Evolutionary conservation across 805 yeast genomes (phyloP), one percentile per base, ranked within the genome.

Genomic region (Priceomyces melissophilus): DNA sequence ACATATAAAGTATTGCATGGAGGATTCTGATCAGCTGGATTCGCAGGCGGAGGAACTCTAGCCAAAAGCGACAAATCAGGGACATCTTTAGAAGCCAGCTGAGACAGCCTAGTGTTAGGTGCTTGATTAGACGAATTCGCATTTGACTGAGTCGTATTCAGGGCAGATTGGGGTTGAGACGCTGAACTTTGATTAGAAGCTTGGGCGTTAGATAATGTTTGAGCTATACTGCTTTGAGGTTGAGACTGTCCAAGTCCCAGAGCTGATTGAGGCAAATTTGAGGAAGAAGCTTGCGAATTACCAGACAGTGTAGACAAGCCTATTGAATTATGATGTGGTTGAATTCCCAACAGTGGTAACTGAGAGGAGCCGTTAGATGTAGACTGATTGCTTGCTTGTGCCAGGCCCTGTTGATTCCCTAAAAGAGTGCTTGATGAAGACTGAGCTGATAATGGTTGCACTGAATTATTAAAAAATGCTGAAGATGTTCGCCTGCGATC

Each of bases 21-120:
- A 3, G 99, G 98, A 58, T 93, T 93, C 65, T 93, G 99, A 63
- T 93, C 99, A 2, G 99, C 98, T 5, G 99, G 99, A 56, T 91
- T 91, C 1, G 96, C 96, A 5, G 95, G 95, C 3, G 91, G 89
- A 10, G 93, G 95, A 25, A 86, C 89, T 48, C 88, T 67, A 0
- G 91, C 89, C 36, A 86, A 64, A 35, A 85, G 66, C 0, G 89
- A 82, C 47, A 85, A 69, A 57, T 85, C 93, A 0, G 82, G 82
- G 10, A 67, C 76, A 69, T 65, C 69, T 40, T 65, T 64, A 13
- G 56, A 43, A 20, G 25, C 25, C 14, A 55, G 43, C 3, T 46
- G 40, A 7, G 52, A 25, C 32, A 46, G 48, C 11, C 51, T 42
- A 4, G 45, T 30, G 20, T 45, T 16, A 16, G 39, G 15, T 14